Evolutionary conservation across 2,329 filamentous ascomycete species (phyloP), one percentile per base, ranked within the genome.

Genomic region (Hymenoscyphus infarciens): DNA sequence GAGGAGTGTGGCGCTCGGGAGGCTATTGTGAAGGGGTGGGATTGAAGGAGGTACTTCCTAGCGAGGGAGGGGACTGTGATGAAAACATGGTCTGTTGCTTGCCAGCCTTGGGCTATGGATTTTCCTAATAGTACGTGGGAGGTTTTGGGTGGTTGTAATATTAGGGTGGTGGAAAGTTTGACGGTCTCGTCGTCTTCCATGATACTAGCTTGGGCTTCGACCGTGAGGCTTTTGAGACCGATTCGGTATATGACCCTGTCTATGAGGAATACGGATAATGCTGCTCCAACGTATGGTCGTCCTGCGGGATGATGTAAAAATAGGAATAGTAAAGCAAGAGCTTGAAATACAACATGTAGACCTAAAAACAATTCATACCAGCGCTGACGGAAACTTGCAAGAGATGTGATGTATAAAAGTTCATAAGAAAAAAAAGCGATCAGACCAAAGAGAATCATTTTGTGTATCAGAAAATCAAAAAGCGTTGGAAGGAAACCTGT

Each of bases 21-120:
- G 16, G 85, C 82, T 61, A 89, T 87, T 8, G 85, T 88, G 73
- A 89, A 89, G 0, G 86, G 87, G 69, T 89, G 86, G 0, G 85
- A 79, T 73, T 89, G 86, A 1, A 87, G 71, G 2, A 75, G 70
- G 68, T 87, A 81, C 60, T 77, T 80, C 2, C 74, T 73, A 1
- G 81, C 81, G 5, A 89, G 77, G 0, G 75, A 75, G 0, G 86
- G 85, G 0, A 88, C 75, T 1, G 82, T 83, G 62, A 89, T 71
- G 73, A 89, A 89, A 57, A 87, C 79, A 71, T 89, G 87, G 68
- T 87, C 83, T 16, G 84, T 83, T 2, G 86, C 81, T 22, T 77
- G 71, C 86, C 86, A 89, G 49, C 85, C 85, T 57, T 77, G 64
- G 4, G 68, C 70, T 66, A 82, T 79, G 1, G 68, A 76, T 76